Percentiles rank a stretch among this genome's conserved stretches.
These are phyloP conservation scores for Colletotrichum sp. DNA, from an alignment of 2,329 filamentous ascomycete species.

Conservation along the genomic window DNA sequence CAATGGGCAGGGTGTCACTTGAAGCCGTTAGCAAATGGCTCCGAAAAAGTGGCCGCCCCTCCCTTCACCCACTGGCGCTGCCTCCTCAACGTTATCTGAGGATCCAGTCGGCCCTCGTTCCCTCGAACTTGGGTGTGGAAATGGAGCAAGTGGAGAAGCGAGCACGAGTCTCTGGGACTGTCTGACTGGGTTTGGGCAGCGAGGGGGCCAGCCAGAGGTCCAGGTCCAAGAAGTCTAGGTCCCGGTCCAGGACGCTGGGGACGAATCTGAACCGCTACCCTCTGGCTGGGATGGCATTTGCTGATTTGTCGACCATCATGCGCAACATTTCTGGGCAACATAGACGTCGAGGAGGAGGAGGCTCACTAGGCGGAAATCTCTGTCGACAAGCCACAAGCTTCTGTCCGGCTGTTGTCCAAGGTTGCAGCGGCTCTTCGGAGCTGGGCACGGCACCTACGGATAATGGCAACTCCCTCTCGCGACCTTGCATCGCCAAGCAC, in stretches of 20 bases:
- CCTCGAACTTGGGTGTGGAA: conserved; percentile 10
- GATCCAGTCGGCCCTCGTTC: neutral
- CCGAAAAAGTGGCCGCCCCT: conserved; percentile 16
- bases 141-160: neutral
- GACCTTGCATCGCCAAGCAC: conserved; percentile 14
- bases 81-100: conserved; percentile 16
- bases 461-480: neutral
- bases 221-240: neutral
- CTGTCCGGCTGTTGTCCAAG: neutral
- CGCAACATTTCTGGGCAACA: neutral
- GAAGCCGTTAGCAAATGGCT: conserved; percentile 21
- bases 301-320: neutral
- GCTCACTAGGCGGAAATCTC: neutral
- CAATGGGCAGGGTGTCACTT: conserved; percentile 12
- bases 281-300: neutral
- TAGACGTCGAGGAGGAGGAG: neutral
- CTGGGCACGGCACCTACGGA: conserved; percentile 6
- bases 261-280: neutral
- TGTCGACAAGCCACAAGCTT: neutral
- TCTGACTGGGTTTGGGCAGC: neutral
- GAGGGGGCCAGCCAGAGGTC: neutral
- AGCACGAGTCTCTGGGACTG: conserved; percentile 13
- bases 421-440: neutral
- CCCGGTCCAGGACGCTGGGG: neutral
- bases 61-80: neutral